Base-by-base conservation (phyloP, 2,329 filamentous ascomycete genomes). In the Hypoxylon sp. region DNA sequence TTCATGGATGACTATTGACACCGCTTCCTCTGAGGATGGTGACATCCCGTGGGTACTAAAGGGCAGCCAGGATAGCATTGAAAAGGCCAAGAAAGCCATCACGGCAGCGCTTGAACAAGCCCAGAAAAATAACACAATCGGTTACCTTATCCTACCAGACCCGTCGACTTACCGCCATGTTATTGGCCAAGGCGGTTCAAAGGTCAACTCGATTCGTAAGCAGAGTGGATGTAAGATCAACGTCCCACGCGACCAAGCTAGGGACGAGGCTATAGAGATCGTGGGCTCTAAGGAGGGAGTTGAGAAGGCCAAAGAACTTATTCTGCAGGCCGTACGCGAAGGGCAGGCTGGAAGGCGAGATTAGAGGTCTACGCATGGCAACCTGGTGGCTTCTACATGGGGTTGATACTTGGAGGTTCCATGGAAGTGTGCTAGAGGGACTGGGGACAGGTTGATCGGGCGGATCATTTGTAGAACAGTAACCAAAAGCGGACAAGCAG, bases 191-290 rank as follows among this genome's bases (percentile, higher is more conserved):
- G 92, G 91, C 64, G 96, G 96, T 63, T 91, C 88, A 78, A 95
- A 95, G 79, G 96, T 99, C 78, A 97, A 97, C 80, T 83, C 88
- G 42, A 97, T 99, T 77, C 89, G 96, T 72, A 93, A 93, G 82
- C 89, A 96, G 83, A 97, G 93, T 53, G 92, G 92, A 58, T 97
- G 94, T 80, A 93, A 91, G 81, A 96, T 99, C 77, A 93, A 94
- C 70, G 95, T 99, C 40, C 96, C 96, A 20, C 89, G 92, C 70
- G 90, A 93, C 74, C 91, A 96, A 78, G 83, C 82, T 46, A 83
- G 81, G 68, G 85, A 86, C 50, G 94, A 97, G 79, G 93, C 95
- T 3, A 97, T 99, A 76, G 93, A 97, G 82, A 91, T 99, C 73
- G 84, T 91, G 33, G 96, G 96, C 38, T 87, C 85, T 58, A 87